A percentile compares a stretch with the other conserved stretches of the same genome.
Evolutionary conservation across 1,284 basidiomycete species (phyloP).

Genomic region (Sanguinoderma infundibulare): DNA sequence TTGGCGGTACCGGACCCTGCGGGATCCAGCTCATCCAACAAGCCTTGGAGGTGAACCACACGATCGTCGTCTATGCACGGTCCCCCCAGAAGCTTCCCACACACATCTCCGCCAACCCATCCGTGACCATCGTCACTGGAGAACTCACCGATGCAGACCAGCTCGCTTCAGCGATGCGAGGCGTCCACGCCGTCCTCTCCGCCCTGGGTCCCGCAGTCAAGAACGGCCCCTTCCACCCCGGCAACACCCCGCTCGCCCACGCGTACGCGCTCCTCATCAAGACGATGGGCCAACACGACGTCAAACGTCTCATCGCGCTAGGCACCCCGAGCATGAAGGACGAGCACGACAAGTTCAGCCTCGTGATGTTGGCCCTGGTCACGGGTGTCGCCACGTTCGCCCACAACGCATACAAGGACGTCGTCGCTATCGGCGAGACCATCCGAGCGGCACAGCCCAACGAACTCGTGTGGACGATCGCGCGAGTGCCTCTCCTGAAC

Average conservation of each 20-base stretch:
- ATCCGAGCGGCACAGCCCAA: slow-evolving; percentile 48
- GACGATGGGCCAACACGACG: slow-evolving; percentile 51
- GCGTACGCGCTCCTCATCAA: slow-evolving; percentile 59
- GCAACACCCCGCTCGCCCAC: slow-evolving; percentile 60
- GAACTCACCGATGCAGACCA: slow-evolving; percentile 54
- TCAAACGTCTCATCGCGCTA: slow-evolving; percentile 65
- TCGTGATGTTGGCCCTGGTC: slow-evolving; percentile 50
- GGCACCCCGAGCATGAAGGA: slow-evolving; percentile 69
- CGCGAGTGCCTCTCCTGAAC: slow-evolving; percentile 63
- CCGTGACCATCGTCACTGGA: slow-evolving; percentile 56
- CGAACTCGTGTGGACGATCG: slow-evolving; percentile 68
- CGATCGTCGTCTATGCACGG: slow-evolving; percentile 62
- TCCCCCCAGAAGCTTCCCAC: slow-evolving; percentile 64
- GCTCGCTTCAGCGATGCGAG: slow-evolving; percentile 55
- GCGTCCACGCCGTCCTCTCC: slow-evolving; percentile 65
- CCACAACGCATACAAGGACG: slow-evolving; percentile 47
- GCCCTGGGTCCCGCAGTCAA: slow-evolving; percentile 58
- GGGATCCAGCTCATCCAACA: slow-evolving; percentile 60
- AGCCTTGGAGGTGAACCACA: slow-evolving; percentile 48
- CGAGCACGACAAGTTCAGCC: slow-evolving; percentile 57
- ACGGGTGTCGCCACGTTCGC: slow-evolving; percentile 41
- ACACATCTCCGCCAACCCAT: slow-evolving; percentile 46
- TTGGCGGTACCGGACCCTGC: slow-evolving; percentile 62
- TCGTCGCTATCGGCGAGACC: slow-evolving; percentile 57
- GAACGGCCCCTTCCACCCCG: slow-evolving; percentile 42